These are phyloP conservation scores for Kappamyces sp. DNA, from an alignment of 192 early-diverging fungal genomes.

Conservation along the genomic window DNA sequence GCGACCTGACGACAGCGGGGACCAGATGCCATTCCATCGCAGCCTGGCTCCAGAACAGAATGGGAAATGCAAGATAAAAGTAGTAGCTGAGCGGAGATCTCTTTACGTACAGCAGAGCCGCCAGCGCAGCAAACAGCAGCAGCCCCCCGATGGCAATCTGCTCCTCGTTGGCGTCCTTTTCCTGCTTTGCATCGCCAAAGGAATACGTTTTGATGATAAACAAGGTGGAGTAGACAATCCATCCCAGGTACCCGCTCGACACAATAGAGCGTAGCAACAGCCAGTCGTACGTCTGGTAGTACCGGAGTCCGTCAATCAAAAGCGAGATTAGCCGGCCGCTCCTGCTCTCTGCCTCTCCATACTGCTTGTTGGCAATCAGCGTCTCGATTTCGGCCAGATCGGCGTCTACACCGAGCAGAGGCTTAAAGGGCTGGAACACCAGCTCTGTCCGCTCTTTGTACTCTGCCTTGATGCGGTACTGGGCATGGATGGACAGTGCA, in stretches of 20 bases:
- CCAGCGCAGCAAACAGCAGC: constrained; percentile 30
- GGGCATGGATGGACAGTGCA: constrained; percentile 76
- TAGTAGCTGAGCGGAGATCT: constrained; percentile 82
- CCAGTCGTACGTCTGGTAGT: constrained; percentile 98
- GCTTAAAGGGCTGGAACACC: constrained; percentile 71
- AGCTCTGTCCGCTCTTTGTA: constrained; percentile 70
- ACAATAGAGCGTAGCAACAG: constrained; percentile 80
- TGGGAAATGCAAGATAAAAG: constrained; percentile 76
- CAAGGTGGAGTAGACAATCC: constrained; percentile 78
- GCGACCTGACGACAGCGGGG: constrained; percentile 1
- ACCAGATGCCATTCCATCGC: constrained; percentile 14
- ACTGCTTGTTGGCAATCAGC: constrained; percentile 54
- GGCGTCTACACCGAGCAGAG: constrained; percentile 35
- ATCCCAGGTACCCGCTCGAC: constrained; percentile 78
- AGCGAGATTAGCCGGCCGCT: constrained; percentile 58
- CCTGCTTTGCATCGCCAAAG: neutral
- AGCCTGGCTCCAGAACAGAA: constrained; percentile 69
- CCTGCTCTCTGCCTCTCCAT: constrained; percentile 61
- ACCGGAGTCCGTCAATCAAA: constrained; percentile 79
- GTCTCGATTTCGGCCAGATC: constrained; percentile 37
- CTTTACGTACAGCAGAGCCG: constrained; percentile 64
- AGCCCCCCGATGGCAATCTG: neutral
- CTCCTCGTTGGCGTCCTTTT: neutral
- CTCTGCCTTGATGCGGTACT: constrained; percentile 79
- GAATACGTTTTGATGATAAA: constrained; percentile 67